These are phyloP conservation scores for Sugiyamaella castrensis DNA, from an alignment of 1,139 yeast genomes.

Conservation along the genomic window DNA sequence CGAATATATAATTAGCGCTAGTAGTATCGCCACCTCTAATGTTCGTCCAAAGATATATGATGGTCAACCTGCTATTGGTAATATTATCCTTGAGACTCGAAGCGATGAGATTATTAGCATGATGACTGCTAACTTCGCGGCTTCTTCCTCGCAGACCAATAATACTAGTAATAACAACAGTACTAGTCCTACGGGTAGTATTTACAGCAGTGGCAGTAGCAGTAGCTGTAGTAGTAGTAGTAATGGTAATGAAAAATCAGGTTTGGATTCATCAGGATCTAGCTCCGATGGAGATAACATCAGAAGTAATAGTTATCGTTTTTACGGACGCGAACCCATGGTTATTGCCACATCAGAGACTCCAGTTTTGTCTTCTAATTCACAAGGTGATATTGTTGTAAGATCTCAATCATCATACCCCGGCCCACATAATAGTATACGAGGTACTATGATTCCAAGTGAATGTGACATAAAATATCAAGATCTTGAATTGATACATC, in stretches of 20 bases:
- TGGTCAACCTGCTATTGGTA: too few species aligned
- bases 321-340: too few species aligned
- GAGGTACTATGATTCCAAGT: slow-evolving; percentile 16
- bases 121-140: too few species aligned
- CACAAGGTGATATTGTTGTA: not conserved
- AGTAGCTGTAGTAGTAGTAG: too few species aligned
- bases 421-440: not conserved
- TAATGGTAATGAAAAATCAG: too few species aligned
- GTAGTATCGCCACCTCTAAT: not conserved
- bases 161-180: not conserved
- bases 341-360: too few species aligned
- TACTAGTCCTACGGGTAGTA: not conserved
- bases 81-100: too few species aligned
- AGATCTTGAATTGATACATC: slow-evolving; percentile 22
- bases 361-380: not conserved
- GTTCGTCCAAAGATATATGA: not conserved
- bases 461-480: slow-evolving; percentile 12
- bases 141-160: not conserved
- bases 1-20: slow-evolving; percentile 15
- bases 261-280: too few species aligned
- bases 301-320: too few species aligned
- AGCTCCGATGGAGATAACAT: too few species aligned
- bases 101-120: too few species aligned
- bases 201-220: too few species aligned
- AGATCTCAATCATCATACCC: not conserved